Evolutionary conservation across 495 filamentous ascomycete genomes (phyloP), one percentile per base, ranked within the genome.

Genomic region (Penicillium argentinense): DNA sequence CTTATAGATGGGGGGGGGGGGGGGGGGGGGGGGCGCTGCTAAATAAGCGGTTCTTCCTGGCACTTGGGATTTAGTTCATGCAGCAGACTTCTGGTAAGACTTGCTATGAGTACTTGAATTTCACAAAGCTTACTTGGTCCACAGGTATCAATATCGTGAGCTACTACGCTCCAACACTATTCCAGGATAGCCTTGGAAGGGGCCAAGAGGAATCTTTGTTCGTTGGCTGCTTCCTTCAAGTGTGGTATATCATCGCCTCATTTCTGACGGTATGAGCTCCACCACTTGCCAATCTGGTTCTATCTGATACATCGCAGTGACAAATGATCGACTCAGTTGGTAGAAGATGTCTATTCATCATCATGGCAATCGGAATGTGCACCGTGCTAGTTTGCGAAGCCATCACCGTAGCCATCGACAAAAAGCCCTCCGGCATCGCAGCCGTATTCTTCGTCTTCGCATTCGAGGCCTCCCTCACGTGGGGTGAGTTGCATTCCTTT

Each of bases 51-150:
- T 61, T 67, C 23, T 62, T 57, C 44, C 39, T 69, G 5, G 54
- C 63, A 12, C 38, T 66, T n/a, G 67, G 61, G 7, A 62, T 62
- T 9, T 57, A 66, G 32, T 71, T 69, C 43, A 64, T 71, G 64
- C 66, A 69, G 38, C 67, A 69, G 26, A 54, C 64, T 39, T 57
- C 56, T 11, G 67, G 65, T 59, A 14, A 47, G 44, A 21, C 11
- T 17, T 17, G 5, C 9, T 22, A 25, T 21, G 7, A 14, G 4
- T 9, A 8, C 16, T 23, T 25, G 5, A 4, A 30, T n/a, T 30
- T 12, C 13, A 7, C 28, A n/a, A n/a, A 30, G 4, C 18, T 26
- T 44, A 34, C 14, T 38, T 24, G 24, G 13, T 9, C 7, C 25
- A 11, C 14, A 56, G 47, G 47, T 23, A 63, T 67, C 30, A 67